phyloP scores from a whole-genome alignment of 2,329 filamentous ascomycete genomes.

The Dendrostoma leiphaemia region DNA sequence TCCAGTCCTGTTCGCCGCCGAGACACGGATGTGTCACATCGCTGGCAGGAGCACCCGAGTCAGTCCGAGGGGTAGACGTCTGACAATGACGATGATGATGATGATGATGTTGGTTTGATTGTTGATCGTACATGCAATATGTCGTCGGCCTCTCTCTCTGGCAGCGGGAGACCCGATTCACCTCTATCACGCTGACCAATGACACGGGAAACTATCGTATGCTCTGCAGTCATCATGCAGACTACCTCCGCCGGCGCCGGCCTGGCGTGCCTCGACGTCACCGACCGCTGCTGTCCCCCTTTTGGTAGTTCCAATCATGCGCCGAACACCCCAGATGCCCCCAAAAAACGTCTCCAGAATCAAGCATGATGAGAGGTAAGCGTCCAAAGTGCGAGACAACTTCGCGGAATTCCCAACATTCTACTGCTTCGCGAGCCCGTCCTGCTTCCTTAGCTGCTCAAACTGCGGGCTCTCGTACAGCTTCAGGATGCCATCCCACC shows the following conservation, averaged over 20 bases:
- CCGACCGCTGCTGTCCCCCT: background rate
- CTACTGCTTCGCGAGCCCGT: background rate
- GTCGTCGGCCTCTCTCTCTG: background rate
- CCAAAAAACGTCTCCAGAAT: no score
- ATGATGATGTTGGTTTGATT: no score
- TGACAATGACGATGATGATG: no score
- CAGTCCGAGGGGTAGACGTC: no score
- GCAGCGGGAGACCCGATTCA: background rate
- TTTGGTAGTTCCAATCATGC: background rate
- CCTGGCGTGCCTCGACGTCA: background rate
- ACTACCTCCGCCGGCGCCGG: background rate
- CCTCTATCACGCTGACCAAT: background rate
- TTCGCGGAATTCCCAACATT: no score
- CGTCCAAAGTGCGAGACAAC: no score
- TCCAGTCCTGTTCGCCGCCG: background rate
- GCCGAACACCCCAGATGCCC: background rate
- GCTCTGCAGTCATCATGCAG: background rate
- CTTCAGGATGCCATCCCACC: slow-evolving; percentile 12
- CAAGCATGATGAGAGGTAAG: no score
- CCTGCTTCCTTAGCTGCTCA: slow-evolving; percentile 8
- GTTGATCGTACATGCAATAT: background rate
- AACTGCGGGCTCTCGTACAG: slow-evolving; percentile 15
- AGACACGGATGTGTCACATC: background rate
- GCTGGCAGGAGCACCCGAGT: background rate
- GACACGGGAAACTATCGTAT: background rate